A percentile compares a stretch with the other conserved stretches of the same genome.
These are phyloP conservation scores for Mycena galopus DNA, from an alignment of 768 basidiomycete genomes.

Conservation along the genomic window DNA sequence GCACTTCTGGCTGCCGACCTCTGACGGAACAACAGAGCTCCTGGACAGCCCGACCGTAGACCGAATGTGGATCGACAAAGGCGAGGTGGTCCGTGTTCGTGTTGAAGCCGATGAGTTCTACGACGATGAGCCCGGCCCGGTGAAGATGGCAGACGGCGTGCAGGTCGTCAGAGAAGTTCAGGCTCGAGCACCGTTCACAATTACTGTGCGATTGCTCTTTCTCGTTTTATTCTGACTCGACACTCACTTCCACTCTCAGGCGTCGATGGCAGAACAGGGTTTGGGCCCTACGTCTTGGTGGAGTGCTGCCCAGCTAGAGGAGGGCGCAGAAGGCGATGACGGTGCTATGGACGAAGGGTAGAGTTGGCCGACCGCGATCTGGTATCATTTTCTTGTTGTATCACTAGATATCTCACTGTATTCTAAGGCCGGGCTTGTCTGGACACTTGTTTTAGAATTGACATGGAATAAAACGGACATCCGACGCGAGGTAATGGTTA, in stretches of 20 bases:
- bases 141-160: conserved; percentile 80
- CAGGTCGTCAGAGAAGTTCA: conserved; percentile 62
- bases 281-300: conserved; percentile 85
- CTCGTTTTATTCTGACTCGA: background rate
- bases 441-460: too few relatives aligned
- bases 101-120: conserved; percentile 87
- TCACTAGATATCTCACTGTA: conserved; percentile 34
- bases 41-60: conserved; percentile 75
- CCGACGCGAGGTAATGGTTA: too few relatives aligned
- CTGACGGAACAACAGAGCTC: conserved; percentile 68
- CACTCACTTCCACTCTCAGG: conserved; percentile 55
- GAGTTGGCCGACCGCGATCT: conserved; percentile 6
- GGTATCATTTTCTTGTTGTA: conserved; percentile 32
- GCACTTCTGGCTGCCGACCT: conserved; percentile 85
- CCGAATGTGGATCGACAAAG: conserved; percentile 86
- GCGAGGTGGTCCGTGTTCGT: conserved; percentile 81
- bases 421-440: too few relatives aligned
- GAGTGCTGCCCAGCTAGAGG: conserved; percentile 65
- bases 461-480: too few relatives aligned
- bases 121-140: conserved; percentile 89
- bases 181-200: conserved; percentile 73
- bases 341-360: conserved; percentile 58
- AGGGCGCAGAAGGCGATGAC: conserved; percentile 45
- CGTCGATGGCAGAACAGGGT: conserved; percentile 87
- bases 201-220: conserved; percentile 64